Evolutionary conservation across 345 rosid species (phyloP).

Genomic region (thale cress (Arabidopsis thaliana)): DNA sequence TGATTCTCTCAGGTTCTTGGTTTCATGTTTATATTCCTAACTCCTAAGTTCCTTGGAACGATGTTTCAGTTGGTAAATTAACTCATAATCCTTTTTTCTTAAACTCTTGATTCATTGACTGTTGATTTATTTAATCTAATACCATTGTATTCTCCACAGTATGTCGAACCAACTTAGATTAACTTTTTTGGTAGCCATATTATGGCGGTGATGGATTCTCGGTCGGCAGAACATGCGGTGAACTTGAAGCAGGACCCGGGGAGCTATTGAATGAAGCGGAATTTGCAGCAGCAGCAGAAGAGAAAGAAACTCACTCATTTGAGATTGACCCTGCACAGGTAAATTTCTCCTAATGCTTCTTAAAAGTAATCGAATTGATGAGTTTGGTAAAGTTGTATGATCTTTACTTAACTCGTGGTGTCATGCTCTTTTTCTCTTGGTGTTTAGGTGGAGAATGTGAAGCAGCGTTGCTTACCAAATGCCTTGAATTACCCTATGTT

Average conservation of each 20-base stretch:
- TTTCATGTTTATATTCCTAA: background rate
- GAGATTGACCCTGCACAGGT: slow-evolving; percentile 94
- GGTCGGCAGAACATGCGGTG: slow-evolving; percentile 75
- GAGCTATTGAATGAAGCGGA: slow-evolving; percentile 86
- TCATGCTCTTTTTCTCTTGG: slow-evolving; percentile 28
- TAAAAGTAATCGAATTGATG: background rate
- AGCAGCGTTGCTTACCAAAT: slow-evolving; percentile 97
- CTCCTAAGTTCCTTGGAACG: background rate
- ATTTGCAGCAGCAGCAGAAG: slow-evolving; percentile 92
- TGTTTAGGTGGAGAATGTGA: slow-evolving; percentile 91
- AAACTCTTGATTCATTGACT: slow-evolving; percentile 19
- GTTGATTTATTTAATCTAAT: background rate
- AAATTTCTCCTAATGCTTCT: background rate
- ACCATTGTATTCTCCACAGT: slow-evolving; percentile 16
- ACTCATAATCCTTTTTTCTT: slow-evolving; percentile 1
- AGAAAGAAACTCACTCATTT: slow-evolving; percentile 90
- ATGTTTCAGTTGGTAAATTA: slow-evolving; percentile 21
- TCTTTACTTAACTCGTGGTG: slow-evolving; percentile 2
- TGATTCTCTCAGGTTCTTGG: slow-evolving; percentile 14
- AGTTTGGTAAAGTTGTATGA: slow-evolving; percentile 16
- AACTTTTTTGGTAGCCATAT: slow-evolving; percentile 46
- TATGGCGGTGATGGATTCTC: slow-evolving; percentile 69
- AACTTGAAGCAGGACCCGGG: slow-evolving; percentile 62
- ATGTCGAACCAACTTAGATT: slow-evolving; percentile 15
- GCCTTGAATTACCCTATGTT: slow-evolving; percentile 97